A percentile compares a stretch with the other conserved stretches of the same genome.
Evolutionary conservation across 2,329 filamentous ascomycete genomes (phyloP).

Genomic region (Xylariaceae sp.): DNA sequence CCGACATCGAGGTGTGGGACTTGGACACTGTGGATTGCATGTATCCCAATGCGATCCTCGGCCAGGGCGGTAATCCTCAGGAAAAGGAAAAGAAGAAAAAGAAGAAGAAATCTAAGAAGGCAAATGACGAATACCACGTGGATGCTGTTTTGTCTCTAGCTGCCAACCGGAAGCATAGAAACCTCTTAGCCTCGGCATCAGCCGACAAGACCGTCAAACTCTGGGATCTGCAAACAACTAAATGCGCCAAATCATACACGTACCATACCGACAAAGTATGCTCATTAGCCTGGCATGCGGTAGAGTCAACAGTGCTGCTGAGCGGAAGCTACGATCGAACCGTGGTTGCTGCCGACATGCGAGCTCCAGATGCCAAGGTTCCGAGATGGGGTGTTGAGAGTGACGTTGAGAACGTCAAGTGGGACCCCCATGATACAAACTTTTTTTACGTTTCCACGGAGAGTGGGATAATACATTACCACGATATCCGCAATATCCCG

Average conservation of each 20-base stretch:
- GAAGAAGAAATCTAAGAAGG: conserved; percentile 87
- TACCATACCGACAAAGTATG: conserved; percentile 99
- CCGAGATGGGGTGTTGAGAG: conserved; percentile 93
- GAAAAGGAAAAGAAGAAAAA: conserved; percentile 73
- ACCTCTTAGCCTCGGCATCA: conserved; percentile 91
- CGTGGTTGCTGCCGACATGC: conserved; percentile 94
- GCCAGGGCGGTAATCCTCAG: conserved; percentile 66
- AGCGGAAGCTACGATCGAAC: conserved; percentile 96
- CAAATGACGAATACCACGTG: conserved; percentile 91
- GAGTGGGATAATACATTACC: conserved; percentile 87
- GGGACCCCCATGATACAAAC: conserved; percentile 92
- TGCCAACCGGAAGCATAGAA: conserved; percentile 91
- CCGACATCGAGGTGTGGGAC: conserved; percentile 98
- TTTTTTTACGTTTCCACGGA: conserved; percentile 97
- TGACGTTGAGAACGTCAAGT: conserved; percentile 90
- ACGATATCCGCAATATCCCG: conserved; percentile 81
- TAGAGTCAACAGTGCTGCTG: conserved; percentile 84
- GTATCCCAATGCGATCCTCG: conserved; percentile 96
- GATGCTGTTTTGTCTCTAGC: conserved; percentile 91
- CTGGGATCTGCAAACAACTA: conserved; percentile 92
- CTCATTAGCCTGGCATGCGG: conserved; percentile 90
- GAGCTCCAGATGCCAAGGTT: conserved; percentile 80
- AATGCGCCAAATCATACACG: conserved; percentile 92
- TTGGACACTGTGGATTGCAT: conserved; percentile 95
- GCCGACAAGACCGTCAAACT: conserved; percentile 97